phyloP scores from a whole-genome alignment of 495 filamentous ascomycete species.

The Trichocladium antarcticum region DNA sequence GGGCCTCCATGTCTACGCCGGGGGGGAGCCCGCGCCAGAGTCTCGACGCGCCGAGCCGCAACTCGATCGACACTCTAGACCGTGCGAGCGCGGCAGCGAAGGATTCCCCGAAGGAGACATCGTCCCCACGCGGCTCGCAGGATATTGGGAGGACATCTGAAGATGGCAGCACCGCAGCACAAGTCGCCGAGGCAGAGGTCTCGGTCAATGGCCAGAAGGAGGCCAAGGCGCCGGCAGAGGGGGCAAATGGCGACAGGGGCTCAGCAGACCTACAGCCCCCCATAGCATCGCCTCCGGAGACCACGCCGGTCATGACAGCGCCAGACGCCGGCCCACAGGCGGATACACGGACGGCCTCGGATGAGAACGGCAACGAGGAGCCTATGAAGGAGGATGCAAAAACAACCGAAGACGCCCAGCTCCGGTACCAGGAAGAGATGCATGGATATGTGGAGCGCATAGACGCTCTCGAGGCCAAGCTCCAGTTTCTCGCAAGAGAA shows the following conservation, averaged over 20 bases:
- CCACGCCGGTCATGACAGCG: neutral
- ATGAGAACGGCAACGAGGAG: neutral
- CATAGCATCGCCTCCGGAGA: neutral
- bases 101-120: conserved; percentile 3
- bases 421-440: conserved; percentile 65
- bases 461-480: conserved; percentile 81
- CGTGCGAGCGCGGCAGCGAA: conserved; percentile 11
- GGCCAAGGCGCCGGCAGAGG: neutral
- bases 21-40: conserved; percentile 25
- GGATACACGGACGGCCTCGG: neutral
- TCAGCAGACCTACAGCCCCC: conserved; percentile 3
- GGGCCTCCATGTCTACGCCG: conserved; percentile 18
- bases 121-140: conserved; percentile 15
- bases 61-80: conserved; percentile 22
- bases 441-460: conserved; percentile 79
- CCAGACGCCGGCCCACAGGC: neutral
- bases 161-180: conserved; percentile 1
- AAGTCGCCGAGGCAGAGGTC: neutral
- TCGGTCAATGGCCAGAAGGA: neutral
- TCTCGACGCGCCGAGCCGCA: conserved; percentile 21
- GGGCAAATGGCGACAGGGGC: neutral
- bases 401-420: conserved; percentile 49
- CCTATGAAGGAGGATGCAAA: conserved; percentile 33
- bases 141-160: conserved; percentile 15
- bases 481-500: conserved; percentile 74